phyloP scores from a whole-genome alignment of 2,329 filamentous ascomycete species.

The Hypoxylon sp. region DNA sequence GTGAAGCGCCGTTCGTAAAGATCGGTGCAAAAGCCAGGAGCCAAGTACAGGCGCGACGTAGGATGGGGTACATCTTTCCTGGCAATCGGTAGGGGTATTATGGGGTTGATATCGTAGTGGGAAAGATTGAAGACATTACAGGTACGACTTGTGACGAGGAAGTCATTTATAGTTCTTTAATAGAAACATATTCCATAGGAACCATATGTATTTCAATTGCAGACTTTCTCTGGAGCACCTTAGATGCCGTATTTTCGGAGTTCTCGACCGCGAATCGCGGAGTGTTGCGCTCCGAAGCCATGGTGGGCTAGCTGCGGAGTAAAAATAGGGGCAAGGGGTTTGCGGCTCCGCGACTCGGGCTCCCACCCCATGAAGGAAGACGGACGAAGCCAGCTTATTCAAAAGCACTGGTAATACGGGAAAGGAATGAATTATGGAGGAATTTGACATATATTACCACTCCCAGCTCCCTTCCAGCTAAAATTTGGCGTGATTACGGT shows the following conservation, averaged over 20 bases:
- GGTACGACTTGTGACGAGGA: not conserved
- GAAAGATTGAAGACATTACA: not conserved
- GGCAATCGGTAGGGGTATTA: not conserved
- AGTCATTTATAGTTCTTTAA: constrained; percentile 11
- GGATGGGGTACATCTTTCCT: constrained; percentile 24
- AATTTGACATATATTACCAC: not conserved
- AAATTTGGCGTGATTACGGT: not conserved
- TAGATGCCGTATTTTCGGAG: constrained; percentile 15
- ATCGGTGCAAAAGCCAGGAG: constrained; percentile 27
- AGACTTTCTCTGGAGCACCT: not conserved
- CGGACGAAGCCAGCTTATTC: not conserved
- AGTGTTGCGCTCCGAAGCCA: constrained; percentile 31
- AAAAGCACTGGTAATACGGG: not conserved
- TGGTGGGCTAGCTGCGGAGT: constrained; percentile 22
- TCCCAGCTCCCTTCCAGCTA: not conserved
- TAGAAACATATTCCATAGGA: not conserved
- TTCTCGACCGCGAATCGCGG: constrained; percentile 28
- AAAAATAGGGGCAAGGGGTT: constrained; percentile 19
- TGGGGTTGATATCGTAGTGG: not conserved
- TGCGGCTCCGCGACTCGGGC: constrained; percentile 7
- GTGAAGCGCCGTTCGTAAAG: constrained; percentile 45
- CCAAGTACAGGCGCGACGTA: constrained; percentile 12
- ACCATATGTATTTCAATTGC: not conserved
- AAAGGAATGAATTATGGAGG: not conserved
- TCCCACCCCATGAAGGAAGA: not conserved